Percentiles rank a stretch among this genome's conserved stretches.
Conservation (phyloP, 2,329 filamentous ascomycete genomes). For the Furcasterigmium sp. region DNA sequence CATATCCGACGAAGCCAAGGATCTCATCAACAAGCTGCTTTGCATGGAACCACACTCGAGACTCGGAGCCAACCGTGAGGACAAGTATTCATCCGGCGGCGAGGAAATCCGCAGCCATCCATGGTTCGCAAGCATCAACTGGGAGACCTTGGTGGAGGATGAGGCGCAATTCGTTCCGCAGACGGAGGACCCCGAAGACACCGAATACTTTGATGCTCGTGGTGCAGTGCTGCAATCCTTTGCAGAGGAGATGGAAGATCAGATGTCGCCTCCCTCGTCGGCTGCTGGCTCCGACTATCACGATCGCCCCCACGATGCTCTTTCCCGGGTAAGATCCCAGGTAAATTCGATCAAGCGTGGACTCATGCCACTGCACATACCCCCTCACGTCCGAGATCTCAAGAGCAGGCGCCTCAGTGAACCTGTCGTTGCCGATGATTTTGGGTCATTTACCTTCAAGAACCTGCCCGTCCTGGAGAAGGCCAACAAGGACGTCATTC, state of each 20-base stretch:
- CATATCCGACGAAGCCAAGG: constrained; percentile 82
- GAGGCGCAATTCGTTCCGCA: constrained; percentile 94
- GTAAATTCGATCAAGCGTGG: constrained; percentile 84
- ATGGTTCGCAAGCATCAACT: constrained; percentile 85
- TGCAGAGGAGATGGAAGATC: constrained; percentile 89
- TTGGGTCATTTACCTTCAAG: constrained; percentile 95
- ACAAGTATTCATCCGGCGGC: constrained; percentile 77
- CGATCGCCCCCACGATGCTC: constrained; percentile 88
- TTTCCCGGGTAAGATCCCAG: constrained; percentile 84
- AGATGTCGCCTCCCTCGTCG: constrained; percentile 66
- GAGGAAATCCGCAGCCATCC: constrained; percentile 85
- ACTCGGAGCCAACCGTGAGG: constrained; percentile 78
- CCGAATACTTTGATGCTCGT: constrained; percentile 92
- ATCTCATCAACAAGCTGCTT: constrained; percentile 88
- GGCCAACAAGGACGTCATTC: constrained; percentile 97
- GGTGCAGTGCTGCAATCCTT: constrained; percentile 91
- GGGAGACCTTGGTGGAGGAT: constrained; percentile 88
- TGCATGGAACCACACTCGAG: constrained; percentile 77
- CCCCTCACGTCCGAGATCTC: constrained; percentile 88
- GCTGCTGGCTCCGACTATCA: constrained; percentile 70
- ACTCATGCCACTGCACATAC: constrained; percentile 92
- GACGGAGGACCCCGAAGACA: constrained; percentile 91
- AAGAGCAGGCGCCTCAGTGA: constrained; percentile 87
- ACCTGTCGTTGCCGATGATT: constrained; percentile 83
- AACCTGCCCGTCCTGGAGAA: constrained; percentile 95